Evolutionary conservation across 2,329 filamentous ascomycete genomes (phyloP), one percentile per base, ranked within the genome.

Genomic region (Alternaria angustiovoidea): DNA sequence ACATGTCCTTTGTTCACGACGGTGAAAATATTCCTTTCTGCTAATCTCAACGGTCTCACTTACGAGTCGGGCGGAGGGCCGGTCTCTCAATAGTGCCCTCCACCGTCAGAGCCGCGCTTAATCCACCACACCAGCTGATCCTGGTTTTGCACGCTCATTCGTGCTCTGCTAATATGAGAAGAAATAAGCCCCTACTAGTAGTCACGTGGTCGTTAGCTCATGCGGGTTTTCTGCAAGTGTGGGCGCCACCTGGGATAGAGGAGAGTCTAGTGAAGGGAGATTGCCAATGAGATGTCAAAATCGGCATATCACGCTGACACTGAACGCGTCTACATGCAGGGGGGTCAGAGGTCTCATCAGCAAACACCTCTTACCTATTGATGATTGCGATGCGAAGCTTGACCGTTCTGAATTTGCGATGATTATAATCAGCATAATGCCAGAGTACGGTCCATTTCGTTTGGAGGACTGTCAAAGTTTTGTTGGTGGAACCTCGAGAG

Each of bases 71-170:
- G 58, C 44, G 59, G 46, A 66, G 63, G 60, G 58, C 55, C 56
- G 63, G 59, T 59, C 58, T 66, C 58, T 62, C 54, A 61, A 63
- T 52, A 65, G 53, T 60, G 57, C 49, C 52, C 68, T 61, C 73
- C 75, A 68, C 64, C 59, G 64, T 62, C 71, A 71, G 70, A 70
- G 71, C 69, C 61, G 59, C 62, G 54, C 60, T 28, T 58, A 74
- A 71, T 36, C 73, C 74, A 73, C 73, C 54, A 54, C 51, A 48
- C 62, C 59, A 61, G 43, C 64, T 67, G 63, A 71, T 63, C 69
- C 71, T 56, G 53, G 60, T 62, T 70, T 58, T 63, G 68, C 67
- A 67, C 49, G 36, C 44, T 73, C 67, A 78, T 78, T 77, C 70
- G 75, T 63, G 49, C 49, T 55, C 34, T 49, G 46, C 42, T 14